Evolutionary conservation across 371 early-diverging fungal species (phyloP).

Genomic region (Mucor velutinosus): DNA sequence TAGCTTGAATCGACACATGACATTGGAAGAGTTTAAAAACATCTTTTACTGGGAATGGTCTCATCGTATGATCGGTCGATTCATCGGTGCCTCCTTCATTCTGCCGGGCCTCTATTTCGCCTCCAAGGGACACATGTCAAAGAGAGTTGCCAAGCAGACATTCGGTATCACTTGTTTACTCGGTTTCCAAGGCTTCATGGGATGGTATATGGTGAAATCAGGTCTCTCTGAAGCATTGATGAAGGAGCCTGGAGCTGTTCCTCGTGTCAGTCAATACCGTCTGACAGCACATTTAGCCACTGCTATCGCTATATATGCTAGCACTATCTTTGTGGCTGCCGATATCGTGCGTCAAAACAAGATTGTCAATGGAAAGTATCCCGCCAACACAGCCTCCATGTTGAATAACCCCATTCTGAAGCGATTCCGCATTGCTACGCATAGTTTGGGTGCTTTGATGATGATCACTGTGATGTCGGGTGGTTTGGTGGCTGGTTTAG

Average conservation of each 20-base stretch:
- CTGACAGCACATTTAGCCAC: slow-evolving; percentile 91
- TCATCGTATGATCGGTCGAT: slow-evolving; percentile 92
- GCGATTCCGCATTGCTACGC: slow-evolving; percentile 63
- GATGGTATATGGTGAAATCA: slow-evolving; percentile 98
- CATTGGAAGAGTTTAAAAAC: slow-evolving; percentile 89
- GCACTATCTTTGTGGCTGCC: slow-evolving; percentile 78
- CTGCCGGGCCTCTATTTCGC: slow-evolving; percentile 89
- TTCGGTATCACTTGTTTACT: slow-evolving; percentile 77
- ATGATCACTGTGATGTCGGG: slow-evolving; percentile 91
- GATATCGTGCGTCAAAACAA: slow-evolving; percentile 69
- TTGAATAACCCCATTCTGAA: slow-evolving; percentile 61
- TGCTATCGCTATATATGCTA: slow-evolving; percentile 87
- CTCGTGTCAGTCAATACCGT: slow-evolving; percentile 94
- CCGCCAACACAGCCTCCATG: slow-evolving; percentile 37
- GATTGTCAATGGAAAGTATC: slow-evolving; percentile 57
- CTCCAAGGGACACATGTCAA: slow-evolving; percentile 75
- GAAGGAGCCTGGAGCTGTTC: slow-evolving; percentile 79
- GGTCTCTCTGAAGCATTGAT: slow-evolving; percentile 84
- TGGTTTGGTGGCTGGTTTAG: slow-evolving; percentile 97
- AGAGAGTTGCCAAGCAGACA: slow-evolving; percentile 66
- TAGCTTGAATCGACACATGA: slow-evolving; percentile 89
- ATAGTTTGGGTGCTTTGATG: slow-evolving; percentile 68
- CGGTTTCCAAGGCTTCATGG: slow-evolving; percentile 91
- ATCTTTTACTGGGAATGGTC: slow-evolving; percentile 98
- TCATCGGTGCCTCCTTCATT: slow-evolving; percentile 89